Evolutionary conservation across 2,329 filamentous ascomycete species (phyloP), one percentile per base, ranked within the genome.

Genomic region (Pezicula neosporulosa): DNA sequence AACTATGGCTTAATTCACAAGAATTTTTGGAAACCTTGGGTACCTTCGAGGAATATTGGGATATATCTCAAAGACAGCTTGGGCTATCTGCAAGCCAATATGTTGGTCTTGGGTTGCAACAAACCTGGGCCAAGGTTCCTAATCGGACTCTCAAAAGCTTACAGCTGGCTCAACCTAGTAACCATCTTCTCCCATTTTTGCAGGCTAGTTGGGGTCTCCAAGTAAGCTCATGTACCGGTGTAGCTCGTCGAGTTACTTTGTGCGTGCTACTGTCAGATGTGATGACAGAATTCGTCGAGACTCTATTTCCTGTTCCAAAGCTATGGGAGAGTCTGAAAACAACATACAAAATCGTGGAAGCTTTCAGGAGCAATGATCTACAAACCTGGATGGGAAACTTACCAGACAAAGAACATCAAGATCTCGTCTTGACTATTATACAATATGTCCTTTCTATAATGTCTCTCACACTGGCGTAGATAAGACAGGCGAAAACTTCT

Each of bases 201-300:
- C 50, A 56, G 13, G 12, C 43, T 3, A 7, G 24, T 3, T 61
- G 51, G 54, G 61, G 58, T 1, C 42, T 62, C 16, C 58, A 61
- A 37, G 56, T 63, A 6, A 63, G 60, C 52, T 54, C 53, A 19
- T 62, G 60, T 36, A 63, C 60, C 8, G 52, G 57, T 10, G 37
- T 63, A 41, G 53, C 60, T 13, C 38, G 54, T 16, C 52, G 60
- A 46, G 57, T 61, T 12, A 42, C 44, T 3, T 43, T 62, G 33
- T 47, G 57, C 7, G 21, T 48, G 9, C 45, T 61, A 10, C 21
- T 62, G 4, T 52, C 59, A 4, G 57, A 61, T 48, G 7, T 56
- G 4, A 33, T 60, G 7, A 46, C 53, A 41, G 36, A n/a, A 1
- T 52, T 36, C 28, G 39, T 48, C 1, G 30, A 24, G 19, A 12